phyloP scores from a whole-genome alignment of 495 filamentous ascomycete species.

The Parachaetomium inaequale region DNA sequence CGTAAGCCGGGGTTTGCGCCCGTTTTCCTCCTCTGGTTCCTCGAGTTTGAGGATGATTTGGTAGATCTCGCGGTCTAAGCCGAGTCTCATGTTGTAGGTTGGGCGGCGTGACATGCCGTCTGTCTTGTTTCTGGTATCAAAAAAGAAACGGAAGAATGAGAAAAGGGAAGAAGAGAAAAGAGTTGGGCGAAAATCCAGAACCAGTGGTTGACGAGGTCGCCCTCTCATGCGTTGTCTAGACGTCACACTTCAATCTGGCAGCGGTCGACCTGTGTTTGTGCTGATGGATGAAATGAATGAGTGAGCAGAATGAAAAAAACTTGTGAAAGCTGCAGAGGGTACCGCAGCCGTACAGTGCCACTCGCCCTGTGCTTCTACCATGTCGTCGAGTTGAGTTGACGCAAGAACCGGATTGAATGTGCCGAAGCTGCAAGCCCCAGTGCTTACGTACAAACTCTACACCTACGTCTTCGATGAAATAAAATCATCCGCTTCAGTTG shows the following conservation, averaged over 20 bases:
- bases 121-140: not conserved
- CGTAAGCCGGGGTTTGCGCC: slow-evolving; percentile 42
- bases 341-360: slow-evolving; percentile 1
- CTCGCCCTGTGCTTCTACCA: not conserved
- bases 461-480: not conserved
- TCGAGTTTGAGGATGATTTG: slow-evolving; percentile 70
- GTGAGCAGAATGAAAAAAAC: not conserved
- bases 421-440: too few relatives aligned
- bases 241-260: not conserved
- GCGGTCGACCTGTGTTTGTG: not conserved
- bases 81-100: slow-evolving; percentile 15
- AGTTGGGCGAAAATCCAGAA: not conserved
- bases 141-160: not conserved
- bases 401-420: too few relatives aligned
- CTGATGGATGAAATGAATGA: not conserved
- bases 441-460: too few relatives aligned
- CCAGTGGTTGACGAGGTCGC: not conserved
- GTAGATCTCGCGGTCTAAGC: slow-evolving; percentile 54
- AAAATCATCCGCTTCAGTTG: not conserved
- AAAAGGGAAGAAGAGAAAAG: not conserved
- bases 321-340: not conserved
- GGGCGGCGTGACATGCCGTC: slow-evolving; percentile 17
- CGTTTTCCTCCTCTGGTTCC: slow-evolving; percentile 38
- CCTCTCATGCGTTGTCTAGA: not conserved
- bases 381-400: too few relatives aligned